Evolutionary conservation across 208 protist species (phyloP).

Genomic region (Wallacemonas sp.): DNA sequence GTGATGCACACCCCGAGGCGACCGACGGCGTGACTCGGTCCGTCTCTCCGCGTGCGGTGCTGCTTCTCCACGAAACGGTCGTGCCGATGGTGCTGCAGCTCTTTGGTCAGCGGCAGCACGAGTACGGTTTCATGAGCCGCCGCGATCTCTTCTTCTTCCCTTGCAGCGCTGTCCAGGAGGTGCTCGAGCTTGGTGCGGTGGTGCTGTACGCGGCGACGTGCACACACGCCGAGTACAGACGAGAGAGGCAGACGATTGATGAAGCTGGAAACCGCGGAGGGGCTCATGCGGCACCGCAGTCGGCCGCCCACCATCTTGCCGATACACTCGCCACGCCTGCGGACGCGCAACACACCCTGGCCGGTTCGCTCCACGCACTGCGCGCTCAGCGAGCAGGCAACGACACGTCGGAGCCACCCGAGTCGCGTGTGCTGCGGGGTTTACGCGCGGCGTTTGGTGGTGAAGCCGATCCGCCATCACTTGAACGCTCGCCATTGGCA

Average conservation of each 20-base stretch:
- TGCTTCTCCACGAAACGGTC: slow-evolving; percentile 61
- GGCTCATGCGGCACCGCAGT: too few relatives aligned
- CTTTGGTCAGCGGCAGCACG: slow-evolving; percentile 45
- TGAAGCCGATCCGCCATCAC: neutral
- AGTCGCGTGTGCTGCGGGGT: neutral
- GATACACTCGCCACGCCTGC: too few relatives aligned
- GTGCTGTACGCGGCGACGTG: slow-evolving; percentile 52
- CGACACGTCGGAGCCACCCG: neutral
- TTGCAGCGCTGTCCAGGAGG: slow-evolving; percentile 37
- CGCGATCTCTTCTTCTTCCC: slow-evolving; percentile 68
- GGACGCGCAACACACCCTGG: too few relatives aligned
- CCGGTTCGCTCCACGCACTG: too few relatives aligned
- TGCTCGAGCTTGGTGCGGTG: slow-evolving; percentile 69
- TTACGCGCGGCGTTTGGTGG: neutral
- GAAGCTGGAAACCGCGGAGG: neutral
- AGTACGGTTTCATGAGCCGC: slow-evolving; percentile 63
- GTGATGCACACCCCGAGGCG: too few relatives aligned
- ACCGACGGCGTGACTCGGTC: too few relatives aligned
- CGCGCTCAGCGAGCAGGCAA: too few relatives aligned
- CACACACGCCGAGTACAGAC: slow-evolving; percentile 34
- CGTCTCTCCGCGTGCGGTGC: slow-evolving; percentile 20
- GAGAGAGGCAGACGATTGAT: neutral
- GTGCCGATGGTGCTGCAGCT: slow-evolving; percentile 42
- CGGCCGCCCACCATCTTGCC: too few relatives aligned
- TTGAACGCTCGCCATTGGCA: neutral